Base-by-base conservation (phyloP, 2,329 filamentous ascomycete genomes). In the Fusarium sp. region DNA sequence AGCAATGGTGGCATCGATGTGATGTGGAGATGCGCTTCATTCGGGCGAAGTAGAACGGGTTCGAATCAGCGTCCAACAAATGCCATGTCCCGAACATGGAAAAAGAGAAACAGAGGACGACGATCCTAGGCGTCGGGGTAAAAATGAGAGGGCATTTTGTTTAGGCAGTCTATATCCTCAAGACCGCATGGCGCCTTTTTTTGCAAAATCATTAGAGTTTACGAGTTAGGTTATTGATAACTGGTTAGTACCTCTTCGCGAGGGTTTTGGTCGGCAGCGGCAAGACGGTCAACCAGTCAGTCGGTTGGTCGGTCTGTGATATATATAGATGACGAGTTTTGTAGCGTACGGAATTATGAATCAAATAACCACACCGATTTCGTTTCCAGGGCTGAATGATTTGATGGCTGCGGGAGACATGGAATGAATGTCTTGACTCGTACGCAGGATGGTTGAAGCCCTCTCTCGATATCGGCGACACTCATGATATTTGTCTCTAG, bases 121-220 rank as follows among this genome's bases (percentile, higher is more conserved):
- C 42, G 59, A 45, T 63, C 50, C 70, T 69, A 48, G 72, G 68
- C 72, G 68, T 73, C 72, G 50, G 62, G 60, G 72, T 45, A 73
- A 74, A 75, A 75, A 65, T 20, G 55, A 72, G 63, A 64, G 60
- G 64, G 63, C 56, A 63, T 75, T 73, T 75, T 74, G 72, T 47
- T 75, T 74, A 69, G 54, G 72, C 56, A 73, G 64, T 69, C 58
- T 75, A 75, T 75, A 74, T 73, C 72, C 69, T 73, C 59, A 61
- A 75, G 53, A 66, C 65, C 47, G 39, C 56, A 71, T 45, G 60
- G 72, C 69, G 64, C 59, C 64, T 65, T 69, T 70, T 70, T 72
- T 73, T 74, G 61, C 69, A 58, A 73, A 60, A 56, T 32, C 69
- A 73, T 32, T 75, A 75, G 64, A 75, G n/a, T 72, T 68, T 70